phyloP scores from a whole-genome alignment of 2,329 filamentous ascomycete species.

The Fusarium drepaniforme region DNA sequence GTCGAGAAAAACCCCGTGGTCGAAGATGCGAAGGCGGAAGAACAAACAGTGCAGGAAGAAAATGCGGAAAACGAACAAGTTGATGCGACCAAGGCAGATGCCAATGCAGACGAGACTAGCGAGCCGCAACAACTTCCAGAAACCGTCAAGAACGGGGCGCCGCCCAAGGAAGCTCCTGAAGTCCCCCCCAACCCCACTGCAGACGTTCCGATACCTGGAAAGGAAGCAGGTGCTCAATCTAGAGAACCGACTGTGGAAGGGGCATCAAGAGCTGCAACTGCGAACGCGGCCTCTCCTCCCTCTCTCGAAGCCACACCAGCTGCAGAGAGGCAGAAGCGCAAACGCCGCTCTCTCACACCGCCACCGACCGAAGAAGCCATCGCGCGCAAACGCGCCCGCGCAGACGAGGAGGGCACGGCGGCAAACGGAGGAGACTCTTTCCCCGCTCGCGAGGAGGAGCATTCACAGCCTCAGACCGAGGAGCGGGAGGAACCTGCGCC shows the following conservation, averaged over 20 bases:
- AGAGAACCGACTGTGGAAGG: constrained; percentile 14
- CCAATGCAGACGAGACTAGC: constrained; percentile 5
- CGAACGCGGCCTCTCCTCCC: constrained; percentile 15
- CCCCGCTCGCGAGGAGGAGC: constrained; percentile 25
- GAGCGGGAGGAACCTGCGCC: constrained; percentile 15
- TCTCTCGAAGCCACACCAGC: constrained; percentile 22
- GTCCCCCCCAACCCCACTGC: not conserved
- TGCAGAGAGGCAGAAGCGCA: constrained; percentile 68
- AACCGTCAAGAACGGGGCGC: constrained; percentile 15
- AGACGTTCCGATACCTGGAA: constrained; percentile 13
- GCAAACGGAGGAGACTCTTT: constrained; percentile 21
- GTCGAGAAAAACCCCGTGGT: constrained; percentile 11
- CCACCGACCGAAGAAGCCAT: constrained; percentile 65
- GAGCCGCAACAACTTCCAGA: constrained; percentile 17
- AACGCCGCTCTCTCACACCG: constrained; percentile 74
- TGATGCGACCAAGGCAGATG: not conserved
- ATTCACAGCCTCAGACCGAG: constrained; percentile 14
- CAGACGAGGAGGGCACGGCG: constrained; percentile 47
- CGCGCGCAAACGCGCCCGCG: constrained; percentile 67
- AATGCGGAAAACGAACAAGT: not conserved
- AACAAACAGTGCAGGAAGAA: constrained; percentile 3
- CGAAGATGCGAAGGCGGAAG: constrained; percentile 5
- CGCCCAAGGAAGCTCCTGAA: constrained; percentile 10
- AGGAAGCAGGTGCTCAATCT: constrained; percentile 21
- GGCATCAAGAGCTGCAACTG: constrained; percentile 22